A percentile compares a stretch with the other conserved stretches of the same genome.
Conservation (phyloP, 176 grass and related monocot genomes). For the Zoysia pacifica region DNA sequence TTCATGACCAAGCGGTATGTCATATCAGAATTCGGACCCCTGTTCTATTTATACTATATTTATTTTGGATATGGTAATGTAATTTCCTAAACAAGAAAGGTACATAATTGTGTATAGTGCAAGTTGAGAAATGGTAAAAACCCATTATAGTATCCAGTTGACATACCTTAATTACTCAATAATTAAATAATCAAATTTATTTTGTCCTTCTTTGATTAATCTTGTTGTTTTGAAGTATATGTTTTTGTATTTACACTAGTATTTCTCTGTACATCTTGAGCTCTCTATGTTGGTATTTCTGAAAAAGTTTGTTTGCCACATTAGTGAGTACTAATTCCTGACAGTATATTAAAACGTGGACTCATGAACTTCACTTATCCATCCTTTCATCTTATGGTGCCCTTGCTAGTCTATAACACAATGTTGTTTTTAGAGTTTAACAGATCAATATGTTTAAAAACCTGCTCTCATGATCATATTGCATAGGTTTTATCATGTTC, state of each 20-base stretch:
- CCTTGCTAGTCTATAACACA: slow-evolving; percentile 10
- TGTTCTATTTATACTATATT: slow-evolving; percentile 29
- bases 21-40: slow-evolving; percentile 10
- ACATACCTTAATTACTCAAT: slow-evolving; percentile 15
- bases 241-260: not conserved
- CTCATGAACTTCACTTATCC: slow-evolving; percentile 4
- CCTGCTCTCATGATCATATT: slow-evolving; percentile 1
- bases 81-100: slow-evolving; percentile 31
- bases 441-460: slow-evolving; percentile 3
- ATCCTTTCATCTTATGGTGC: slow-evolving; percentile 24
- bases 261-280: slow-evolving; percentile 5
- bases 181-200: slow-evolving; percentile 12
- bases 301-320: slow-evolving; percentile 1
- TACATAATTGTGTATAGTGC: not conserved
- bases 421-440: slow-evolving; percentile 22
- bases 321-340: not conserved
- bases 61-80: slow-evolving; percentile 31
- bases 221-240: slow-evolving; percentile 1
- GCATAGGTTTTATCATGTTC: not conserved
- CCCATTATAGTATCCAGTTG: slow-evolving; percentile 9
- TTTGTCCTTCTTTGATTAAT: slow-evolving; percentile 16
- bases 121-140: slow-evolving; percentile 25
- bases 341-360: slow-evolving; percentile 8
- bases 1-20: slow-evolving; percentile 74
- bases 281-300: slow-evolving; percentile 10